These are phyloP conservation scores for Sedum album DNA, from an alignment of 164 flowering plant species.

Conservation along the genomic window DNA sequence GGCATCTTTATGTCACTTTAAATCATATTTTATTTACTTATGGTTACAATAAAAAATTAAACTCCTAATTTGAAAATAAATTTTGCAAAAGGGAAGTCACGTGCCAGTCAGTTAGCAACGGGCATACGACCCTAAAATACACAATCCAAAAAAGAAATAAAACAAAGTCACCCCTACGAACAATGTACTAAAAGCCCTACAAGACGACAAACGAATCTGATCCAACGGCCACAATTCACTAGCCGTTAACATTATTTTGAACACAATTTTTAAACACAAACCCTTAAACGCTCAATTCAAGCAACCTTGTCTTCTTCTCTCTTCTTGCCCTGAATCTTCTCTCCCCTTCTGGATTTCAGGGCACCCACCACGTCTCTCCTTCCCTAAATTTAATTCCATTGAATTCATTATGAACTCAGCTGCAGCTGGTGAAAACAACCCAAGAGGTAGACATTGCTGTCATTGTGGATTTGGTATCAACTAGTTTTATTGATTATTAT, in stretches of 20 bases:
- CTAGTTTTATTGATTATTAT: background rate
- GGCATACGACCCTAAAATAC: background rate
- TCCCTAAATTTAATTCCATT: background rate
- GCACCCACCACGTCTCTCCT: background rate
- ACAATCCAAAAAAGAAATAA: background rate
- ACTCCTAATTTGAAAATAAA: background rate
- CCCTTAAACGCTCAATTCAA: background rate
- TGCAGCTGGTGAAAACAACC: slow-evolving; percentile 23
- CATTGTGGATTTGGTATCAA: background rate
- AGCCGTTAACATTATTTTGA: slow-evolving; percentile 41
- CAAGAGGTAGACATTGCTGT: background rate
- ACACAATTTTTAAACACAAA: slow-evolving; percentile 11
- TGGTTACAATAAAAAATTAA: too few species aligned
- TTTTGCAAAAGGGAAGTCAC: background rate
- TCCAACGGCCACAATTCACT: slow-evolving; percentile 42
- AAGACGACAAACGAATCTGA: slow-evolving; percentile 5
- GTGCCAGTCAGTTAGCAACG: background rate
- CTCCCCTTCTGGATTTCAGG: background rate
- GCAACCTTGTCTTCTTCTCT: background rate
- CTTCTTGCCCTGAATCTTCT: background rate
- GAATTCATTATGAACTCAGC: background rate
- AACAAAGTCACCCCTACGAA: slow-evolving; percentile 2
- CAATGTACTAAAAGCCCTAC: background rate
- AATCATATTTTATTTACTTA: too few species aligned
- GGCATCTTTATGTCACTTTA: too few species aligned